Evolutionary conservation across 139 green algal species (phyloP), one percentile per base, ranked within the genome.

Genomic region (Tetraselmis striata): DNA sequence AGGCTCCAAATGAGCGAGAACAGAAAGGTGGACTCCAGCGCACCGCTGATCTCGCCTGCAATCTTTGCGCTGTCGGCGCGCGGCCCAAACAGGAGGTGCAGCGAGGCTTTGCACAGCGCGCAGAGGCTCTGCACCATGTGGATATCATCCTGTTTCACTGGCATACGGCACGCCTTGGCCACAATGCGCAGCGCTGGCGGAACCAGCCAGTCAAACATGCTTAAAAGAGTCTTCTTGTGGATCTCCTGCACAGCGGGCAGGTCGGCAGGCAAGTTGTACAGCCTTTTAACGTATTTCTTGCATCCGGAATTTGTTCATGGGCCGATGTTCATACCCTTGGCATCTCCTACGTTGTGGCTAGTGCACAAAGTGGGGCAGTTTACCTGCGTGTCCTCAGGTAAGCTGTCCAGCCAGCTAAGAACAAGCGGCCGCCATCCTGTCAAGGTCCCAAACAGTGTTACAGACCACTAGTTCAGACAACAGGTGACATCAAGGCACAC

Each of bases 321-420:
- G 26, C 86, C 94, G 32, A 91, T 90, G 59, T 83, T 86, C 18
- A 93, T 83, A 86, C 94, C 92, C 83, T 93, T 92, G 58, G 91
- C 83, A 58, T 93, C 85, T 31, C 89, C 87, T 23, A 89, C 83
- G 59, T 93, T 82, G 82, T 93, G 94, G 30, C 86, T 76, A 82
- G 94, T 83, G 82, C 86, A 90, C 0, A 84, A 75, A 0, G 84
- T 30, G 30, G 18, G 2, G 29, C 45, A 1, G 67, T 59, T 59
- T 18, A 18, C 67, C 75, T 79, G 23, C 67, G 78, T 22, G 29
- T 25, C 23, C 24, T 59, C 79, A 2, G 81, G 81, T 1, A 86
- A 59, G 1, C 29, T 82, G 29, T 78, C 58, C 75, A 86, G 30
- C 86, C 86, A 90, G 28, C 67, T 87, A 5, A 76, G 22, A 1